These are phyloP conservation scores for Wickerhamiella cacticola DNA, from an alignment of 805 yeast species.

Conservation along the genomic window DNA sequence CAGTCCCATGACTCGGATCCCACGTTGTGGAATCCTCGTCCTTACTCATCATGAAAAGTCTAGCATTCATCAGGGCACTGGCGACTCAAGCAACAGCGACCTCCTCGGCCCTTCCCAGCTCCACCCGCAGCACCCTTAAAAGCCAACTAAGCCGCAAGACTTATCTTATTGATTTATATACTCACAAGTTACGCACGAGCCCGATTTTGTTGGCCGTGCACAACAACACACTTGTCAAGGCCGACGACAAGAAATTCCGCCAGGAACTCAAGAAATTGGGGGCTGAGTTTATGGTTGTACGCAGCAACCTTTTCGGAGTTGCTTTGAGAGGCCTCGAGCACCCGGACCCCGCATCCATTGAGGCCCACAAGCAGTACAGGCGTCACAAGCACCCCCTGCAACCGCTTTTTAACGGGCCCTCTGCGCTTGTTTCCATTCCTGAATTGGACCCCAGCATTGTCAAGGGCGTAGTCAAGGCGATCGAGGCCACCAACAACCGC, in stretches of 20 bases:
- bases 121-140: constrained; percentile 39
- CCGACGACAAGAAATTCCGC: constrained; percentile 56
- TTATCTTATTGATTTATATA: constrained; percentile 68
- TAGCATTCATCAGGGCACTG: neutral
- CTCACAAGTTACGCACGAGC: constrained; percentile 51
- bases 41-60: constrained; percentile 3
- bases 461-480: constrained; percentile 44
- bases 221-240: constrained; percentile 64
- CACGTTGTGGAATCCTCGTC: no score
- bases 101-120: neutral
- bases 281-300: constrained; percentile 54
- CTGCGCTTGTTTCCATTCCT: constrained; percentile 61
- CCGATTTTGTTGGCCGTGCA: constrained; percentile 70
- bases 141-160: constrained; percentile 69
- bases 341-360: constrained; percentile 59
- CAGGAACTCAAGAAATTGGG: constrained; percentile 52
- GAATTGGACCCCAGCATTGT: constrained; percentile 61
- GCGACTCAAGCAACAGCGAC: neutral
- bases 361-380: constrained; percentile 33
- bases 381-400: constrained; percentile 50
- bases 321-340: constrained; percentile 60
- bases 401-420: constrained; percentile 69
- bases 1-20: no score
- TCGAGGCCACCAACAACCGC: constrained; percentile 57
- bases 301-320: constrained; percentile 59